Percentiles rank a stretch among this genome's conserved stretches.
Conservation (phyloP, 2,329 filamentous ascomycete genomes). For the Sordariomycetes sp. region DNA sequence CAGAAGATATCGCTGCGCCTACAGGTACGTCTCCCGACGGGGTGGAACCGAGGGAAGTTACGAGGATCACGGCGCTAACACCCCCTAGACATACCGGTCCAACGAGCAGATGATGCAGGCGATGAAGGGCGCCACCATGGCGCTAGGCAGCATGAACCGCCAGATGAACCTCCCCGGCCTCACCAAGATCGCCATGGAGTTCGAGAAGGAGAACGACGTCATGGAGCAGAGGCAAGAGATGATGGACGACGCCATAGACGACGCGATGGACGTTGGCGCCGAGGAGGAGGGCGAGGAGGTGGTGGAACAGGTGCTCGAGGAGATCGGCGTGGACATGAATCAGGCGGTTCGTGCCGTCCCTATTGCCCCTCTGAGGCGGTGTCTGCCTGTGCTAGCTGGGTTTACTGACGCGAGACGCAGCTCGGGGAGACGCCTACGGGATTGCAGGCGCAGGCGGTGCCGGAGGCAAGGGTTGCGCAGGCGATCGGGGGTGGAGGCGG, state of each 20-base stretch:
- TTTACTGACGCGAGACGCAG: slow-evolving; percentile 31
- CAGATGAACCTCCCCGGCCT: slow-evolving; percentile 95
- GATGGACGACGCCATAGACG: slow-evolving; percentile 99
- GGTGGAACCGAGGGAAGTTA: not conserved
- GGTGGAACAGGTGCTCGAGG: slow-evolving; percentile 90
- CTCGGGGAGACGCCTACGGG: slow-evolving; percentile 86
- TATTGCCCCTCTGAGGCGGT: not conserved
- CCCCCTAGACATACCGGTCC: slow-evolving; percentile 73
- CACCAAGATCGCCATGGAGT: slow-evolving; percentile 97
- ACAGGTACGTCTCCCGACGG: slow-evolving; percentile 48
- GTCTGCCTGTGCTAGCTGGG: not conserved
- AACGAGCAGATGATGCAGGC: slow-evolving; percentile 99
- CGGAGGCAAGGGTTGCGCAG: slow-evolving; percentile 74
- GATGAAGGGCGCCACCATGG: slow-evolving; percentile 93
- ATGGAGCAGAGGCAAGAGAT: slow-evolving; percentile 99
- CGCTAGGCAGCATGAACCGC: slow-evolving; percentile 92
- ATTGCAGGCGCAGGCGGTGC: slow-evolving; percentile 60
- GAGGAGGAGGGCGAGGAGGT: slow-evolving; percentile 97
- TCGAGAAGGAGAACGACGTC: slow-evolving; percentile 96
- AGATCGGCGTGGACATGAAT: slow-evolving; percentile 89
- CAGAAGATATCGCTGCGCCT: slow-evolving; percentile 93
- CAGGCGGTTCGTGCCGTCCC: slow-evolving; percentile 57
- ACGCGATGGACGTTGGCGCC: slow-evolving; percentile 80
- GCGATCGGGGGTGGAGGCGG: slow-evolving; percentile 49
- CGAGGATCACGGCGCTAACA: not conserved